Evolutionary conservation across 805 yeast genomes (phyloP), one percentile per base, ranked within the genome.

Genomic region (Saccharomyces eubayanus): DNA sequence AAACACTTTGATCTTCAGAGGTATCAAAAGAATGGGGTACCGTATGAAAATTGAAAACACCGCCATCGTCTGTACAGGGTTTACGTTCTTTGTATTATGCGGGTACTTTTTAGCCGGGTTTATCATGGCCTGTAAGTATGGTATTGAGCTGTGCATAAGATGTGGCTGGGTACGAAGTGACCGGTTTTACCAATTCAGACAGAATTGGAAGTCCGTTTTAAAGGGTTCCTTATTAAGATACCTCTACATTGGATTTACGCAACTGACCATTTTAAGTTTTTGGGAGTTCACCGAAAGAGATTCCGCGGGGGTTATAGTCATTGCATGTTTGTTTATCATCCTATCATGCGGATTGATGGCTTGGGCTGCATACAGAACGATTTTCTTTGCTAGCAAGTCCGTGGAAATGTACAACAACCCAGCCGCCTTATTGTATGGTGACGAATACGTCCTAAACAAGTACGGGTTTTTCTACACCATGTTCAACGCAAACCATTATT

Each of bases 381-480:
- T 77, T 52, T 60, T 67, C 28, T 81, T 81, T 66, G 97, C 94
- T 30, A 75, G 72, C 51, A 67, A 67, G 52, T 89, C 97, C 0
- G 72, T 82, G 48, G 65, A 67, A 30, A 70, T 76, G 49, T 83
- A 79, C 64, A 81, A 84, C 50, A 90, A 91, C 61, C 90, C 97
- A 0, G 96, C 96, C 27, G 96, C 91, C 47, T 70, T 89, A 55
- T 74, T 91, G 53, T 91, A 89, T 64, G 96, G 96, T 55, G 87
- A 91, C 63, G 76, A 83, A 48, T 72, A 74, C 30, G 77, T 88
- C 40, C 77, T 90, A 65, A 80, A 84, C 73, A 85, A 85, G 66
- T 90, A 84, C 66, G 97, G 97, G 0, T 91, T 85, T 71, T 81
- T 90, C 63, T 91, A 90, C 72, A 86, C 96, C 14, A 89, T 89